Evolutionary conservation across 106 monocot genomes (phyloP), one percentile per base, ranked within the genome.

Genomic region (Allium fistulosum): DNA sequence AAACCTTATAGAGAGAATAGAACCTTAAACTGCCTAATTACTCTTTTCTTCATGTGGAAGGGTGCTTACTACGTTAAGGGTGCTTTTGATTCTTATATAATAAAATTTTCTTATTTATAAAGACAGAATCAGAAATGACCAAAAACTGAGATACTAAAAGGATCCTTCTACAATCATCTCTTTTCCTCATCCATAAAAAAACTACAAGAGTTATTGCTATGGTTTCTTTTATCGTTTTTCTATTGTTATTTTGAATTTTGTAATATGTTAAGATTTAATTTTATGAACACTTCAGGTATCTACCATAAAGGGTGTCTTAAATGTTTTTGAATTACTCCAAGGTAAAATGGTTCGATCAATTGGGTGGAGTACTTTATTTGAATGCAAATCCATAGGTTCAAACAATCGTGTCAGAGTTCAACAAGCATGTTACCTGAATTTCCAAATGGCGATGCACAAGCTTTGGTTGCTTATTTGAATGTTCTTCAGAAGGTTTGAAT

Each of bases 371-470:
- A 89, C 85, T n/a, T 80, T 92, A 48, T 97, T 97, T 75, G 92
- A 92, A 67, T 92, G 92, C 71, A 82, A 92, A 73, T 86, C 92
- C 46, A 86, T 97, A 88, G 79, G 72, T 97, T 97, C 60, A 97
- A 81, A 61, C 85, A 92, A 59, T 71, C 92, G 72, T 49, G 88
- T 26, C 96, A 92, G 80, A 78, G 77, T 77, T 79, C 84, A 65
- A 79, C 79, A 80, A 63, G 47, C 53, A 49, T 86, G 72, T 71
- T 89, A 74, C 88, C 89, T 69, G 88, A 88, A 66, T 72, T 97
- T 82, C 92, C 81, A 49, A 86, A 92, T 69, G 92, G 82, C 62
- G 96, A 97, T 81, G 96, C 96, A 56, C 80, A 84, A 59, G 96
- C 89, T 69, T 86, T 97, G 58, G 87, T 89, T 78, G 88, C 96